Conservation (phyloP, 2,329 filamentous ascomycete species). For the Ophiostoma ulmi region DNA sequence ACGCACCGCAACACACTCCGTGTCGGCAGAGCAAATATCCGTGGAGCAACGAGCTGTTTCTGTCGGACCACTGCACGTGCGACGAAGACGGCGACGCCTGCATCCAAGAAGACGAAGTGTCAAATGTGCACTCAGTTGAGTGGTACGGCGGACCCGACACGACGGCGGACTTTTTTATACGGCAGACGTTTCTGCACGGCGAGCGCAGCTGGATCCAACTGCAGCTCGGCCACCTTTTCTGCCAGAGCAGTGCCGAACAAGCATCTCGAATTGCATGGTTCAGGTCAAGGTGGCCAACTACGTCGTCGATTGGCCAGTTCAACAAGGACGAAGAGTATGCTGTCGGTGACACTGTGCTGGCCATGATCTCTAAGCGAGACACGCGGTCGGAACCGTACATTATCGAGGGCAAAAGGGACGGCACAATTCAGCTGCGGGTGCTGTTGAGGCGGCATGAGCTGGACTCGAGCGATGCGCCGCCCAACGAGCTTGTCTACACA, state of each 20-base stretch:
- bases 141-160: slow-evolving; percentile 49
- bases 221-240: slow-evolving; percentile 49
- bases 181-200: slow-evolving; percentile 60
- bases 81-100: slow-evolving; percentile 36
- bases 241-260: slow-evolving; percentile 34
- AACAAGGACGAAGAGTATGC: slow-evolving; percentile 34
- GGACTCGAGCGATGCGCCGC: slow-evolving; percentile 33
- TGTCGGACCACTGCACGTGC: slow-evolving; percentile 73
- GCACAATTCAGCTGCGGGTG: slow-evolving; percentile 42
- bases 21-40: slow-evolving; percentile 65
- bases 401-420: slow-evolving; percentile 40
- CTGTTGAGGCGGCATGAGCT: slow-evolving; percentile 47
- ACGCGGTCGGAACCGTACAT: slow-evolving; percentile 56
- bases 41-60: slow-evolving; percentile 66
- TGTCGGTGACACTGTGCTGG: slow-evolving; percentile 58
- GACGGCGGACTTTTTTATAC: slow-evolving; percentile 57
- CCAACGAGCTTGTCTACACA: slow-evolving; percentile 58
- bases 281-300: neutral
- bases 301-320: slow-evolving; percentile 4
- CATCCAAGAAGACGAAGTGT: slow-evolving; percentile 51
- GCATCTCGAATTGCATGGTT: neutral
- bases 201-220: slow-evolving; percentile 60
- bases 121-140: slow-evolving; percentile 53
- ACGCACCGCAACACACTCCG: slow-evolving; percentile 64
- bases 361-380: slow-evolving; percentile 32